phyloP scores from a whole-genome alignment of 2,329 filamentous ascomycete species.

The Fusarium sulawesiense region DNA sequence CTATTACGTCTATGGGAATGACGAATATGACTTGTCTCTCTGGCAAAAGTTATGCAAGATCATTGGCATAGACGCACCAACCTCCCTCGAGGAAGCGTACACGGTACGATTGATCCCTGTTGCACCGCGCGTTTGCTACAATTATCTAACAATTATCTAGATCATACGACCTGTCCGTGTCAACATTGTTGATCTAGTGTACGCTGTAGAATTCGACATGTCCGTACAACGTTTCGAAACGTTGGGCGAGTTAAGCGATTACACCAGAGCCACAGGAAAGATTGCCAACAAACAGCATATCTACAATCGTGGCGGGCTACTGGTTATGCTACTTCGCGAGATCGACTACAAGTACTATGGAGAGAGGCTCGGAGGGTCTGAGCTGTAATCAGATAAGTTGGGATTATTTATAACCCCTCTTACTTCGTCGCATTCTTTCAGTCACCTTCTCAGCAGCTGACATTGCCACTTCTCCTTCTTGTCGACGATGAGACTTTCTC shows the following conservation, averaged over 20 bases:
- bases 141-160: neutral
- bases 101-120: neutral
- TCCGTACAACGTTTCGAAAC: conserved; percentile 16
- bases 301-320: conserved; percentile 1
- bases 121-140: accelerated
- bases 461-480: too few species aligned
- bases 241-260: conserved; percentile 1
- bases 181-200: conserved; percentile 18
- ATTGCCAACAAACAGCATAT: conserved; percentile 10
- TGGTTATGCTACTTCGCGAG: conserved; percentile 28
- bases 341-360: neutral
- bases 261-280: neutral
- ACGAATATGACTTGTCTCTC: conserved; percentile 3
- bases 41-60: conserved; percentile 26
- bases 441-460: too few species aligned
- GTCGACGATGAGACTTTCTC: too few species aligned
- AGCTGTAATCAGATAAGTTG: neutral
- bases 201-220: neutral
- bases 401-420: too few species aligned
- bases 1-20: conserved; percentile 8
- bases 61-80: conserved; percentile 11
- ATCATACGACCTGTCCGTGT: conserved; percentile 12
- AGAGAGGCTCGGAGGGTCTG: neutral
- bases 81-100: conserved; percentile 12
- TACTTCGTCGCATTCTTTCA: too few species aligned